Base-by-base conservation (phyloP, 208 protist species). In the Trypanosoma theileri region DNA sequence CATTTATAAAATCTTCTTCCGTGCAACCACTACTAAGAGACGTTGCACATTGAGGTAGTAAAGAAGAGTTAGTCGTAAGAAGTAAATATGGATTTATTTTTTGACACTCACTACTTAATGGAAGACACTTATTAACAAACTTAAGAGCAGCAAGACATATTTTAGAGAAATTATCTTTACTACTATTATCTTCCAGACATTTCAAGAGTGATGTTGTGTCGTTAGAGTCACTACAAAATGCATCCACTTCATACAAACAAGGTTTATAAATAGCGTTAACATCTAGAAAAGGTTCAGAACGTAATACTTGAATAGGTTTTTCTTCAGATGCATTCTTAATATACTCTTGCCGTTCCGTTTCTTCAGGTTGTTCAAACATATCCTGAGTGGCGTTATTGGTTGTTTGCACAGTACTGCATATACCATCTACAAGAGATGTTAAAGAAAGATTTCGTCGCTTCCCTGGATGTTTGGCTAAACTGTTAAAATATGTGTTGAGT, bases 401-500 rank as follows among this genome's bases (percentile, higher is more conserved):
- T 0, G 68, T 66, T n/a, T 12, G 1, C 1, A 48, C 45, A 26
- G 59, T 35, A 53, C 22, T 52, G 24, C 58, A 65, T 45, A 66
- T 50, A 48, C 21, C 58, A 55, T 66, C 51, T 21, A 66, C 50
- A 40, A 67, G 51, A 12, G 68, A 50, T 3, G 35, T 67, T 35
- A 73, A 66, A 35, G 59, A 45, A 22, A 66, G 6, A 61, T 59
- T 61, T 48, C 59, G 9, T 41, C 57, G 44, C 24, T 53, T 16
- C 17, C 28, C 17, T 65, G 28, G 52, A 17, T 17, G 16, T 14
- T n/a, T 31, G 8, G 42, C 22, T 7, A 59, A 35, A 21, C 50
- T 31, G 19, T 28, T 51, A 57, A 75, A 71, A 28, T 64, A 71
- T 8, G 22, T 63, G 44, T 75, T 75, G 0, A 75, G 31, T 41